phyloP scores from a whole-genome alignment of 805 yeast species.

The Kodamaea laetipori region DNA sequence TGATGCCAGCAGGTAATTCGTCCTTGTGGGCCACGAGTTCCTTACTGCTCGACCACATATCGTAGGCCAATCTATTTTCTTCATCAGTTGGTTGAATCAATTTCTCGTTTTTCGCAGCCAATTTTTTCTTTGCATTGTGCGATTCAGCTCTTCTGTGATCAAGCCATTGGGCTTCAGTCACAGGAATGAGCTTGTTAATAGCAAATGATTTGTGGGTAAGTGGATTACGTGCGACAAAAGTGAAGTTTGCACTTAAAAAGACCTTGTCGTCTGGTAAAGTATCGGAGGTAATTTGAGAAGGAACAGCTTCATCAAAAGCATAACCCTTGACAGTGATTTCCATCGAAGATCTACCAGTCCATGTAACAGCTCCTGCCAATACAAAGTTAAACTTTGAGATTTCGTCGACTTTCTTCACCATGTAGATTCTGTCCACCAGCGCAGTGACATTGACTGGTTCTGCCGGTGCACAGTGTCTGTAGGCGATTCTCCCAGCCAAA shows the following conservation, averaged over 20 bases:
- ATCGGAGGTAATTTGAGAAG: slow-evolving; percentile 54
- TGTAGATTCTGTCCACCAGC: slow-evolving; percentile 85
- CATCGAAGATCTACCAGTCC: slow-evolving; percentile 96
- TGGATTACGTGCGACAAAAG: slow-evolving; percentile 95
- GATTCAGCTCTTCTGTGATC: slow-evolving; percentile 89
- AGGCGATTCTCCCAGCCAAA: slow-evolving; percentile 90
- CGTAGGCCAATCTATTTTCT: slow-evolving; percentile 76
- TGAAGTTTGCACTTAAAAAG: slow-evolving; percentile 86
- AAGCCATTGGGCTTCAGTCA: slow-evolving; percentile 72
- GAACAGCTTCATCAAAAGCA: slow-evolving; percentile 60
- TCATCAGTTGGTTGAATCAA: slow-evolving; percentile 64
- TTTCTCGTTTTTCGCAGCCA: slow-evolving; percentile 66
- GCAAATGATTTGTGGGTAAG: slow-evolving; percentile 88
- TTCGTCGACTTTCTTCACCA: slow-evolving; percentile 82
- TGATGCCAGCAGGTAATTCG: slow-evolving; percentile 51
- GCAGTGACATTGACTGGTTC: slow-evolving; percentile 96
- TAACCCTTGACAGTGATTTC: slow-evolving; percentile 91
- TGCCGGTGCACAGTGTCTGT: slow-evolving; percentile 91
- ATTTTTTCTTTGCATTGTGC: slow-evolving; percentile 82
- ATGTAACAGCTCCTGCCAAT: slow-evolving; percentile 87
- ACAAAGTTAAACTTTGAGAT: slow-evolving; percentile 73
- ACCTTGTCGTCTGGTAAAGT: slow-evolving; percentile 66
- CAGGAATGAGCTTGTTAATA: slow-evolving; percentile 77
- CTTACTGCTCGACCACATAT: slow-evolving; percentile 59
- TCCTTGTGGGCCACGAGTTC: slow-evolving; percentile 34